These are phyloP conservation scores for Aspergillus sparsus DNA, from an alignment of 495 filamentous ascomycete species.

Conservation along the genomic window DNA sequence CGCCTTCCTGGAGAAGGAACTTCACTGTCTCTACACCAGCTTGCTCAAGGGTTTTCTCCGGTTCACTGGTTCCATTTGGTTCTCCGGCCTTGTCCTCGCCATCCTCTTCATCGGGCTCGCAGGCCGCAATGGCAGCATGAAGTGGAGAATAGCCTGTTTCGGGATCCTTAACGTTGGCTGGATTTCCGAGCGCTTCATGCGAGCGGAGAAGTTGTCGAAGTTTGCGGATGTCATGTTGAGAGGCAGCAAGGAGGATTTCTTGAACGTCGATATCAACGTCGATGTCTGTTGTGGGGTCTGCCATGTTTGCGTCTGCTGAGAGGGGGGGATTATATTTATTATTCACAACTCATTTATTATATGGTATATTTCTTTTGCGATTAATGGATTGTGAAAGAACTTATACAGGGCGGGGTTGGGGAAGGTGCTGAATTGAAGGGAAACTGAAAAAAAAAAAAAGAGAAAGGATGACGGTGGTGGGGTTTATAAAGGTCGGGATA, in stretches of 20 bases:
- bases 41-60: constrained; percentile 46
- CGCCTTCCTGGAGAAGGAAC: constrained; percentile 80
- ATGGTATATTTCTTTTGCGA: too few relatives aligned
- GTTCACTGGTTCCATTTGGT: constrained; percentile 13
- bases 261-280: constrained; percentile 49
- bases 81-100: constrained; percentile 21
- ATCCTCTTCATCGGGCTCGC: constrained; percentile 55
- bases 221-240: constrained; percentile 74
- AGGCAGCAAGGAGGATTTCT: constrained; percentile 75
- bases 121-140: constrained; percentile 86
- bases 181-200: constrained; percentile 45
- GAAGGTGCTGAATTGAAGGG: too few relatives aligned
- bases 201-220: constrained; percentile 74
- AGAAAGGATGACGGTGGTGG: too few relatives aligned
- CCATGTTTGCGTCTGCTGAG: constrained; percentile 19
- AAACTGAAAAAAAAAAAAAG: too few relatives aligned
- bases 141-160: constrained; percentile 85
- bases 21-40: constrained; percentile 65
- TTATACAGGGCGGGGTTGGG: too few relatives aligned
- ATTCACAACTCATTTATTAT: neutral
- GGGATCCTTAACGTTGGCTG: constrained; percentile 77
- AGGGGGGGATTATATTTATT: neutral
- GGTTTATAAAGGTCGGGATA: too few relatives aligned
- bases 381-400: too few relatives aligned
- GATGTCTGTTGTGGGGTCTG: constrained; percentile 35